Percentiles rank a stretch among this genome's conserved stretches.
phyloP scores from a whole-genome alignment of 2,329 filamentous ascomycete species.

The Trichoderma sp. region DNA sequence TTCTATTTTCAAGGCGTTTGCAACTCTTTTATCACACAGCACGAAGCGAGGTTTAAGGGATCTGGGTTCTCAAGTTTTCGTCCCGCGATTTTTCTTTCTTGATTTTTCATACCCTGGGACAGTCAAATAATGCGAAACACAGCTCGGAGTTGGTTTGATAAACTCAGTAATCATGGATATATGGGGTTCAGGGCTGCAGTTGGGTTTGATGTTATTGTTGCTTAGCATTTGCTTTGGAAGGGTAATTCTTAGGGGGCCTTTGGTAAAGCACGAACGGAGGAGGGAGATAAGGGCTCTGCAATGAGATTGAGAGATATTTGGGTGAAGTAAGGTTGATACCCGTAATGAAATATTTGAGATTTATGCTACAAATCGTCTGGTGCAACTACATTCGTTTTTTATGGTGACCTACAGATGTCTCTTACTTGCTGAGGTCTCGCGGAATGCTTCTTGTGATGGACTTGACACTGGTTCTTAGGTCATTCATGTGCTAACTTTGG shows the following conservation, averaged over 20 bases:
- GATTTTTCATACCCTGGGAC: slow-evolving; percentile 23
- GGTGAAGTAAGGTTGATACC: slow-evolving; percentile 21
- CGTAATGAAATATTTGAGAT: slow-evolving; percentile 15
- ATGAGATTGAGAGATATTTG: slow-evolving; percentile 11
- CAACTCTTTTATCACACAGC: neutral
- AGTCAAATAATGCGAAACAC: slow-evolving; percentile 15
- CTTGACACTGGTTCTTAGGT: neutral
- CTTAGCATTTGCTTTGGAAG: neutral
- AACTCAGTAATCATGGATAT: slow-evolving; percentile 30
- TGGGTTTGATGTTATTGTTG: slow-evolving; percentile 8
- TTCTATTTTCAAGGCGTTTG: slow-evolving; percentile 6
- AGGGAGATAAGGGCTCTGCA: neutral
- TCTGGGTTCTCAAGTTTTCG: neutral
- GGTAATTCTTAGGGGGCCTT: neutral
- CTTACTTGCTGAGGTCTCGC: neutral
- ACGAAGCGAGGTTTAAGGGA: neutral
- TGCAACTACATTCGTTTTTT: neutral
- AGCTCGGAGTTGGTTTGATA: slow-evolving; percentile 26
- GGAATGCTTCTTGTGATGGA: neutral
- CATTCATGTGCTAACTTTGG: neutral
- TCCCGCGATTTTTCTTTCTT: neutral
- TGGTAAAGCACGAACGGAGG: neutral
- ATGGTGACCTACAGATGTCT: neutral
- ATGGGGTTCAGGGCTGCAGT: slow-evolving; percentile 22
- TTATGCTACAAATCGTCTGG: neutral